phyloP scores from a whole-genome alignment of 345 rosid species.

The Lepidium africanum region DNA sequence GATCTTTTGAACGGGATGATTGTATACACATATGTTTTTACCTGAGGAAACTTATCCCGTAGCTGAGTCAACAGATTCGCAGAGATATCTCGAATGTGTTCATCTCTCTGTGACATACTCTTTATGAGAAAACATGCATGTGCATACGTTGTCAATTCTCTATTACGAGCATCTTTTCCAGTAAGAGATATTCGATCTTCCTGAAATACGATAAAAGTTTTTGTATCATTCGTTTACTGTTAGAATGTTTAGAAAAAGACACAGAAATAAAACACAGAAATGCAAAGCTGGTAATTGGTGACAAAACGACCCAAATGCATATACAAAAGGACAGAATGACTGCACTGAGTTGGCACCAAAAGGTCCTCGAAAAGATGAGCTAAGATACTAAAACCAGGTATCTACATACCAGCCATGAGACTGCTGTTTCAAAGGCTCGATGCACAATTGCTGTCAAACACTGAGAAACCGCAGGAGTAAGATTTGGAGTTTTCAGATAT shows the following conservation, averaged over 20 bases:
- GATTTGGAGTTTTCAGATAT: slow-evolving; percentile 91
- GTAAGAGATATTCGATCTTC: slow-evolving; percentile 75
- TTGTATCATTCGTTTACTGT: slow-evolving; percentile 7
- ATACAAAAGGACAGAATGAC: slow-evolving; percentile 5
- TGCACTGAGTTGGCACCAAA: slow-evolving; percentile 2
- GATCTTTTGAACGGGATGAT: background rate
- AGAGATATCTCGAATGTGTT: slow-evolving; percentile 77
- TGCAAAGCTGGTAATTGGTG: background rate
- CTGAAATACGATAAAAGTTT: slow-evolving; percentile 45
- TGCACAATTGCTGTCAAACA: slow-evolving; percentile 91
- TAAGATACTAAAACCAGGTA: background rate
- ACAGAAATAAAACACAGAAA: slow-evolving; percentile 2
- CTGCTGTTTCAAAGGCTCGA: slow-evolving; percentile 87
- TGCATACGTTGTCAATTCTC: slow-evolving; percentile 73
- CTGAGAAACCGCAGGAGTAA: slow-evolving; percentile 81
- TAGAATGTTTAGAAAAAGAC: background rate
- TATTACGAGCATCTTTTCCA: slow-evolving; percentile 69
- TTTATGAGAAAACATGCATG: slow-evolving; percentile 92
- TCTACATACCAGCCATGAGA: slow-evolving; percentile 76
- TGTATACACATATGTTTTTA: slow-evolving; percentile 19
- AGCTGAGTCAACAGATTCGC: slow-evolving; percentile 83
- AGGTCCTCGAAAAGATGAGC: background rate
- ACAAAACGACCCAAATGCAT: slow-evolving; percentile 2
- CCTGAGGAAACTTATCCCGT: slow-evolving; percentile 98
- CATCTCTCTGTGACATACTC: slow-evolving; percentile 96